Conservation (phyloP, 768 basidiomycete species). For the Dacryopinax primogenitus region DNA sequence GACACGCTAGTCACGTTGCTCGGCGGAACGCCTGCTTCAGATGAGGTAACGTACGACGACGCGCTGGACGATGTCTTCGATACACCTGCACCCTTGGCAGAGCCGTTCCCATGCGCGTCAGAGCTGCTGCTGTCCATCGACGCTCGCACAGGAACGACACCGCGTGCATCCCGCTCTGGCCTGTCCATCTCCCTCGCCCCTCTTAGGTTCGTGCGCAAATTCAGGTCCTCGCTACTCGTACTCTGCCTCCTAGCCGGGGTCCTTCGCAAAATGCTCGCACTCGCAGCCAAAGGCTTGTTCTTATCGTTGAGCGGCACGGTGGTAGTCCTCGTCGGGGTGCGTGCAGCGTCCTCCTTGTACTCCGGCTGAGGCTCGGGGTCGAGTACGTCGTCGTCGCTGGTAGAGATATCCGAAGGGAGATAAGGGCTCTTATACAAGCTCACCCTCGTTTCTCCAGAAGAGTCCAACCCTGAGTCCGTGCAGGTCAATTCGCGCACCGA, state of each 20-base stretch:
- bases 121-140: background rate
- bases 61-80: constrained; percentile 1
- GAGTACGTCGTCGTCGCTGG: background rate
- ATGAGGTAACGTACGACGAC: background rate
- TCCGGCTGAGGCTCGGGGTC: background rate
- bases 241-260: background rate
- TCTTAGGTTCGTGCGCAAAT: background rate
- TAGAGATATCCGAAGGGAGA: background rate
- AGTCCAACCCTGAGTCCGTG: background rate
- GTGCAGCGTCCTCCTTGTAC: background rate
- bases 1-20: background rate
- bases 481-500: background rate
- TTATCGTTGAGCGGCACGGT: constrained; percentile 1
- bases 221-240: background rate
- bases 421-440: background rate
- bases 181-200: background rate
- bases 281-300: background rate
- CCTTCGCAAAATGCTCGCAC: background rate
- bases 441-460: background rate
- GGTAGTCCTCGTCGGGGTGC: background rate
- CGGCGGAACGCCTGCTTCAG: background rate
- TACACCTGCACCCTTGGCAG: background rate
- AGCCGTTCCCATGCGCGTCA: background rate
- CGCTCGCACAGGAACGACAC: background rate
- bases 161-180: background rate